Evolutionary conservation across 2,329 filamentous ascomycete species (phyloP).

Genomic region (Aureobasidium sp.): DNA sequence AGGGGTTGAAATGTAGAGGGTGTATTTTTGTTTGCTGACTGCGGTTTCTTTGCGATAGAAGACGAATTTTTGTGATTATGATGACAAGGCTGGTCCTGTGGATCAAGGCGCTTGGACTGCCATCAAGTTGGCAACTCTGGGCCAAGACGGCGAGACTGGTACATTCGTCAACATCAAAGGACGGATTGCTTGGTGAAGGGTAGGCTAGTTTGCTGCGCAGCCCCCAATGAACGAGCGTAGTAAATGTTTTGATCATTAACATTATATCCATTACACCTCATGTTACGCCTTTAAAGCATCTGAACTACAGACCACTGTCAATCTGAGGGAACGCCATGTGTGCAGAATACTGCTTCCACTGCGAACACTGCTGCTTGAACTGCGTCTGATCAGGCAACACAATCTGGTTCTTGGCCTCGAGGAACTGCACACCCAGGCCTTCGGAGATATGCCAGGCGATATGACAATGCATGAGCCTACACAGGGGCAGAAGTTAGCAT

Average conservation of each 20-base stretch:
- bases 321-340: constrained; percentile 30
- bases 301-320: constrained; percentile 33
- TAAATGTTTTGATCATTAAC: neutral
- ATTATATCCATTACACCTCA: neutral
- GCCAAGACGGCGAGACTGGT: neutral
- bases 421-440: constrained; percentile 50
- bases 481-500: too few relatives aligned
- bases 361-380: constrained; percentile 26
- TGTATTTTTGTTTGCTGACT: neutral
- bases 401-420: constrained; percentile 38
- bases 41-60: neutral
- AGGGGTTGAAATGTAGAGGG: neutral
- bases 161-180: neutral
- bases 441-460: constrained; percentile 57
- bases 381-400: constrained; percentile 22
- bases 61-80: neutral
- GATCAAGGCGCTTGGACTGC: neutral
- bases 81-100: neutral
- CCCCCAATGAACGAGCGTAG: neutral
- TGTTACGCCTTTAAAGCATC: neutral
- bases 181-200: neutral
- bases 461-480: constrained; percentile 40
- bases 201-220: neutral
- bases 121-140: neutral
- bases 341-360: constrained; percentile 31